These are phyloP conservation scores for Tubosaeta sp. DNA, from an alignment of 768 basidiomycete species.

Conservation along the genomic window DNA sequence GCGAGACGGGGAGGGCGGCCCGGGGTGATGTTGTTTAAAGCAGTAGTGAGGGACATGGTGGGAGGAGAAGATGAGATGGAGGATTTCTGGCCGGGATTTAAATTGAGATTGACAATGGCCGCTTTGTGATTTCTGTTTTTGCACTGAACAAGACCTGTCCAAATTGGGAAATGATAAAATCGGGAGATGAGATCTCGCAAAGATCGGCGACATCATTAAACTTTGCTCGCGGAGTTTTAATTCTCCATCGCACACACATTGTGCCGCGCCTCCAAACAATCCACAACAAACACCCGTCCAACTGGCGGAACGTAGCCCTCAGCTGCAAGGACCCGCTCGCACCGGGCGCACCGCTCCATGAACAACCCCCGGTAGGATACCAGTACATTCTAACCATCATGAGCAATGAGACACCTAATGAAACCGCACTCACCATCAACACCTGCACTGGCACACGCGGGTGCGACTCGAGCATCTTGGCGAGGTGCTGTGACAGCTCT, in stretches of 20 bases:
- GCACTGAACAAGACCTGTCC: conserved; percentile 25
- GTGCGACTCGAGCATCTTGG: conserved; percentile 52
- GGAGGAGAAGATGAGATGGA: background rate
- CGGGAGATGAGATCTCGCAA: conserved; percentile 6
- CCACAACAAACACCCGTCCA: conserved; percentile 54
- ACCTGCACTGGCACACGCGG: conserved; percentile 50
- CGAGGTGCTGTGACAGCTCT: conserved; percentile 62
- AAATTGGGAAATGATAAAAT: conserved; percentile 13
- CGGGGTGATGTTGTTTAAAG: conserved; percentile 8
- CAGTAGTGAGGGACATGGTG: conserved; percentile 11
- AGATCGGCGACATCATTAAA: conserved; percentile 15
- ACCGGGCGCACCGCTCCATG: conserved; percentile 53
- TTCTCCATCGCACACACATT: conserved; percentile 4
- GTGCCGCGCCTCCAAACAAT: conserved; percentile 41
- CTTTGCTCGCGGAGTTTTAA: conserved; percentile 22
- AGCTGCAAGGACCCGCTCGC: conserved; percentile 58
- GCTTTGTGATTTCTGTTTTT: conserved; percentile 17
- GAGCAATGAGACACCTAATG: background rate
- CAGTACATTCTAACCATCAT: conserved; percentile 42
- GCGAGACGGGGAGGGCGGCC: conserved; percentile 28
- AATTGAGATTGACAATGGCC: conserved; percentile 13
- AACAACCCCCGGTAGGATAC: conserved; percentile 59
- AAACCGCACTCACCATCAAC: conserved; percentile 40
- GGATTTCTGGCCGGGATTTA: conserved; percentile 17
- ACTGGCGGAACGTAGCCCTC: conserved; percentile 75